Evolutionary conservation across 768 basidiomycete genomes (phyloP).

Genomic region (Tricholoma saponaceum): DNA sequence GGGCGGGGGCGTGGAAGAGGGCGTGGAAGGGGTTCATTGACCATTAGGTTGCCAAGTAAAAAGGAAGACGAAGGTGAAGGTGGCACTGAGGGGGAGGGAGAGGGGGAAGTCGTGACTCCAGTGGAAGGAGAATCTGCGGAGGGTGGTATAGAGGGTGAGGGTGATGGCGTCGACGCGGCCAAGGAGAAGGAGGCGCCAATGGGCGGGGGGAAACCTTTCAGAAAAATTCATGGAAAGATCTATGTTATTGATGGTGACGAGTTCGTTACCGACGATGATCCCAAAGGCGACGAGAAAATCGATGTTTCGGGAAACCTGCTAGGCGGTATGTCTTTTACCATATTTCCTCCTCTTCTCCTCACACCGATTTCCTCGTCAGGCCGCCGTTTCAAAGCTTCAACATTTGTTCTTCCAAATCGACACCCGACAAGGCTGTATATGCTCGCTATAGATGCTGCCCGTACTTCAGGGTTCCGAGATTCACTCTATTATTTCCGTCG

Average conservation of each 20-base stretch:
- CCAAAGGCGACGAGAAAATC: slow-evolving; percentile 89
- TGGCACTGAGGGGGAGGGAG: slow-evolving; percentile 30
- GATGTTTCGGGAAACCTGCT: slow-evolving; percentile 80
- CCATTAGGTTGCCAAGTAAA: slow-evolving; percentile 26
- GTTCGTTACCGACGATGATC: slow-evolving; percentile 76
- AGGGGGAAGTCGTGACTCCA: slow-evolving; percentile 32
- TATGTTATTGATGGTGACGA: slow-evolving; percentile 89
- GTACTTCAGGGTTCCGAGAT: slow-evolving; percentile 93
- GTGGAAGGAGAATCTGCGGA: slow-evolving; percentile 30
- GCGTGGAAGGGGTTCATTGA: slow-evolving; percentile 22
- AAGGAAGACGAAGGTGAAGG: slow-evolving; percentile 26
- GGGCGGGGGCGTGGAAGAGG: slow-evolving; percentile 31
- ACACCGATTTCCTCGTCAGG: slow-evolving; percentile 38
- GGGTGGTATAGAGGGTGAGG: slow-evolving; percentile 32
- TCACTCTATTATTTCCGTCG: slow-evolving; percentile 98
- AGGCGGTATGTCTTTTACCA: slow-evolving; percentile 55
- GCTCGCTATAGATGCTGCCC: slow-evolving; percentile 96
- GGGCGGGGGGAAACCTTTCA: slow-evolving; percentile 64
- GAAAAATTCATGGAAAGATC: slow-evolving; percentile 67
- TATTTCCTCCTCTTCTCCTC: slow-evolving; percentile 3
- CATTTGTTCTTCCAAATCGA: slow-evolving; percentile 82
- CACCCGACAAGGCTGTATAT: slow-evolving; percentile 86
- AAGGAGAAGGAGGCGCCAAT: slow-evolving; percentile 41
- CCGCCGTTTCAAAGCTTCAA: slow-evolving; percentile 82
- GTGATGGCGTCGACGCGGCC: slow-evolving; percentile 28